A percentile compares a stretch with the other conserved stretches of the same genome.
These are phyloP conservation scores for Vigna angularis DNA, from an alignment of 306 rosid genomes.

Conservation along the genomic window DNA sequence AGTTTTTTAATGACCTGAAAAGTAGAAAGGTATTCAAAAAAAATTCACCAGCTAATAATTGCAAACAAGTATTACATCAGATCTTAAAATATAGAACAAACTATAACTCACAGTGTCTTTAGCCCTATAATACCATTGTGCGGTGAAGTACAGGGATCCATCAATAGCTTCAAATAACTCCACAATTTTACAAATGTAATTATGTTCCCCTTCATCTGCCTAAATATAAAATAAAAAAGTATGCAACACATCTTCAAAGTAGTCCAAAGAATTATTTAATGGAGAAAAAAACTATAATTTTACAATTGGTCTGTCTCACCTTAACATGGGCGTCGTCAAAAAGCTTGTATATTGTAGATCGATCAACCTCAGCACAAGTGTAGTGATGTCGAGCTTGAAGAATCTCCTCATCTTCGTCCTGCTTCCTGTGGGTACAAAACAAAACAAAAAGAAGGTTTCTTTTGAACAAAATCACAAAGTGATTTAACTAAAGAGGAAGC, in stretches of 20 bases:
- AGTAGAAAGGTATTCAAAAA: background rate
- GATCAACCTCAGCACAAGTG: conserved; percentile 63
- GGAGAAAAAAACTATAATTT: background rate
- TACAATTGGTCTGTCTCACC: conserved; percentile 44
- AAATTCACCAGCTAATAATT: background rate
- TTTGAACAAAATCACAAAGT: no score
- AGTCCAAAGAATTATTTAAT: background rate
- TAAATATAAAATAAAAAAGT: conserved; percentile 29
- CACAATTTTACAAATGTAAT: conserved; percentile 66
- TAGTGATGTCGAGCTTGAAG: conserved; percentile 60
- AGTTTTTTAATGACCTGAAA: conserved; percentile 61
- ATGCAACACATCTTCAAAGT: background rate
- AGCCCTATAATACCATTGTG: conserved; percentile 87
- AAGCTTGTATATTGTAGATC: conserved; percentile 47
- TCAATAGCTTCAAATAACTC: conserved; percentile 78
- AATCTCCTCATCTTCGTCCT: conserved; percentile 44
- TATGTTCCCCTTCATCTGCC: conserved; percentile 59
- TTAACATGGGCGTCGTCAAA: conserved; percentile 75
- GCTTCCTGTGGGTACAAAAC: background rate
- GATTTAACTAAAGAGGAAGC: background rate
- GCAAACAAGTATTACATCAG: background rate
- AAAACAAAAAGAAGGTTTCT: no score
- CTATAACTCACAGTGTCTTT: conserved; percentile 70
- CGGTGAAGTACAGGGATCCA: conserved; percentile 59
- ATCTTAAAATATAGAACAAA: background rate